These are phyloP conservation scores for Leishmania tropica DNA, from an alignment of 208 protist genomes.

Conservation along the genomic window DNA sequence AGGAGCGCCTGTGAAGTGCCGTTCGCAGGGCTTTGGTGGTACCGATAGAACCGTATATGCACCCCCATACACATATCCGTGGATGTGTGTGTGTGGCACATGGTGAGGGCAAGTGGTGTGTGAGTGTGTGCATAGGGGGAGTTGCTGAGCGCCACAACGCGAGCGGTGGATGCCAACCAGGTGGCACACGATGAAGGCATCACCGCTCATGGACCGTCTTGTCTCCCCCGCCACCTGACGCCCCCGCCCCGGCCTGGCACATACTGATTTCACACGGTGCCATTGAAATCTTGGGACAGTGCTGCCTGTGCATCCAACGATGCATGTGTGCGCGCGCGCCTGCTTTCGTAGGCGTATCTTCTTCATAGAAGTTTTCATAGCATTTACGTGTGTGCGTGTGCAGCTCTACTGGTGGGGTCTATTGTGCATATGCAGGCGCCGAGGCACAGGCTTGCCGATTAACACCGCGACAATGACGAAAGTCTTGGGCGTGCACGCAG, in stretches of 20 bases:
- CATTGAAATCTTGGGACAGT: background rate
- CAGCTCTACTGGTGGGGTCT: background rate
- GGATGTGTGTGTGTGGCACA: background rate
- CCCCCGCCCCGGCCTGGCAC: background rate
- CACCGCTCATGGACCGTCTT: background rate
- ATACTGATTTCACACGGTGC: background rate
- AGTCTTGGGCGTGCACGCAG: background rate
- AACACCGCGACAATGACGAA: background rate
- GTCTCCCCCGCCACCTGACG: background rate
- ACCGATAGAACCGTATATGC: background rate
- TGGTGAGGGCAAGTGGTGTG: background rate
- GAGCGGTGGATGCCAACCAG: background rate
- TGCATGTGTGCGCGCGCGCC: background rate
- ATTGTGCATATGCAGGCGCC: background rate
- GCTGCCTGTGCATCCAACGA: background rate
- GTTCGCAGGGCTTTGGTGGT: background rate
- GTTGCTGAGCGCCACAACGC: no score
- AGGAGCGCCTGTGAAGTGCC: background rate
- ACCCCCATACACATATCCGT: background rate
- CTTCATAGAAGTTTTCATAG: background rate
- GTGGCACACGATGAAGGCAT: background rate
- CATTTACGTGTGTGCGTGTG: background rate
- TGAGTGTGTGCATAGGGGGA: background rate
- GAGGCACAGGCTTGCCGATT: background rate
- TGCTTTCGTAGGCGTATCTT: background rate